These are phyloP conservation scores for Micromonas commoda DNA, from an alignment of 139 green algal genomes.

Conservation along the genomic window DNA sequence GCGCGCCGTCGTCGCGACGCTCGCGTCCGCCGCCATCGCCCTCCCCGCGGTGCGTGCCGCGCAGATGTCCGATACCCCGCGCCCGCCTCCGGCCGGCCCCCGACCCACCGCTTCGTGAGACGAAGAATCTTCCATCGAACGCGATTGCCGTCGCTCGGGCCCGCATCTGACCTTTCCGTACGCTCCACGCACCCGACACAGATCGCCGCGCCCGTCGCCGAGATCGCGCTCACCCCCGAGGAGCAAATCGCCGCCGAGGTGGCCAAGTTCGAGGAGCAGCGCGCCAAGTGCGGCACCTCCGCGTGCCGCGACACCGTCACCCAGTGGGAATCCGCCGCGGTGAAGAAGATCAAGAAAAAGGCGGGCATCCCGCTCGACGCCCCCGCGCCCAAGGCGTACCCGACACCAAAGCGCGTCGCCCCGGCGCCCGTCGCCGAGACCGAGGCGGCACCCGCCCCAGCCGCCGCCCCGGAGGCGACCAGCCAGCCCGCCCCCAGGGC, in stretches of 20 bases:
- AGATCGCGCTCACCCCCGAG: background rate
- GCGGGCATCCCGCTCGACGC: background rate
- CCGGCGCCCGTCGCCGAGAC: background rate
- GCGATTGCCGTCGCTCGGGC: no score
- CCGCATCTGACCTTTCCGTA: no score
- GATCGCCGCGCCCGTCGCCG: background rate
- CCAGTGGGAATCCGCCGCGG: background rate
- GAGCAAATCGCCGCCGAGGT: background rate
- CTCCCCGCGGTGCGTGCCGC: background rate
- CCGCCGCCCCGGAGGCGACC: background rate
- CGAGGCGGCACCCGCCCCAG: background rate
- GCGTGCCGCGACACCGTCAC: background rate
- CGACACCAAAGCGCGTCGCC: background rate
- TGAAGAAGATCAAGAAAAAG: conserved; percentile 1
- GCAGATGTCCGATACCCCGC: no score
- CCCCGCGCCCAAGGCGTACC: background rate
- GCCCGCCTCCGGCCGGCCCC: no score
- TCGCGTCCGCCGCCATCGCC: background rate
- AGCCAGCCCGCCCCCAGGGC: background rate
- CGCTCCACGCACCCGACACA: no score
- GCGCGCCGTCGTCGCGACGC: background rate
- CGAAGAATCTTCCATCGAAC: no score
- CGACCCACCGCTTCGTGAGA: no score
- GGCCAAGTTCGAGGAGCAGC: background rate
- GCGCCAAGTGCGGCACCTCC: background rate